phyloP scores from a whole-genome alignment of 805 yeast genomes.

The Candida peoriensis region DNA sequence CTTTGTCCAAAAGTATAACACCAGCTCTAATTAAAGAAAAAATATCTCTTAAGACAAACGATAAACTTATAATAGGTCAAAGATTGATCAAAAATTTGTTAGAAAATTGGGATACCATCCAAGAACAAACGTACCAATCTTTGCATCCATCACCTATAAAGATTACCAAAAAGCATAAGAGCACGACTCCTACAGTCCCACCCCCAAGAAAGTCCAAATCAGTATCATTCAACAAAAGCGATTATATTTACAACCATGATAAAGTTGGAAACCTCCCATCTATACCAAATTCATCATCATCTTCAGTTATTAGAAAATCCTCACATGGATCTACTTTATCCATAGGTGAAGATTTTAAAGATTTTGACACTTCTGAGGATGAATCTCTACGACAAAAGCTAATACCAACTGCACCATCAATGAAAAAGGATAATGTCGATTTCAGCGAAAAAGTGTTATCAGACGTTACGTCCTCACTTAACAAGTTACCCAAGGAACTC shows the following conservation, averaged over 20 bases:
- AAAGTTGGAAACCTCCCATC: no score
- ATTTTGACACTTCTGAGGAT: no score
- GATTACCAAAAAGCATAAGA: slow-evolving; percentile 3
- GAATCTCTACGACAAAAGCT: no score
- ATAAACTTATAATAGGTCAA: slow-evolving; percentile 44
- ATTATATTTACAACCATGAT: no score
- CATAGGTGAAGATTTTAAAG: not conserved
- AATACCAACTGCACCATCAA: no score
- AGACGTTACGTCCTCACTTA: slow-evolving; percentile 20
- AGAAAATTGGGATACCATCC: slow-evolving; percentile 41
- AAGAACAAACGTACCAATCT: slow-evolving; percentile 7
- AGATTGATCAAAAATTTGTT: slow-evolving; percentile 50
- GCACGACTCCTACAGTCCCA: slow-evolving; percentile 6
- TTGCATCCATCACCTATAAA: not conserved
- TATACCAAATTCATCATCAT: no score
- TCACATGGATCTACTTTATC: not conserved
- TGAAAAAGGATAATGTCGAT: no score
- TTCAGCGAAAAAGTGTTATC: slow-evolving; percentile 11
- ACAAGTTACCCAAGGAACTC: slow-evolving; percentile 12
- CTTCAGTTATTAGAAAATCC: not conserved
- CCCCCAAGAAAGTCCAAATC: slow-evolving; percentile 6
- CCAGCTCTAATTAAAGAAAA: slow-evolving; percentile 54
- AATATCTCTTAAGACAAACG: slow-evolving; percentile 36
- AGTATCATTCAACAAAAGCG: no score
- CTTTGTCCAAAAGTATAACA: slow-evolving; percentile 20